Evolutionary conservation across 139 green algal species (phyloP).

Genomic region (Chlorella sp.): DNA sequence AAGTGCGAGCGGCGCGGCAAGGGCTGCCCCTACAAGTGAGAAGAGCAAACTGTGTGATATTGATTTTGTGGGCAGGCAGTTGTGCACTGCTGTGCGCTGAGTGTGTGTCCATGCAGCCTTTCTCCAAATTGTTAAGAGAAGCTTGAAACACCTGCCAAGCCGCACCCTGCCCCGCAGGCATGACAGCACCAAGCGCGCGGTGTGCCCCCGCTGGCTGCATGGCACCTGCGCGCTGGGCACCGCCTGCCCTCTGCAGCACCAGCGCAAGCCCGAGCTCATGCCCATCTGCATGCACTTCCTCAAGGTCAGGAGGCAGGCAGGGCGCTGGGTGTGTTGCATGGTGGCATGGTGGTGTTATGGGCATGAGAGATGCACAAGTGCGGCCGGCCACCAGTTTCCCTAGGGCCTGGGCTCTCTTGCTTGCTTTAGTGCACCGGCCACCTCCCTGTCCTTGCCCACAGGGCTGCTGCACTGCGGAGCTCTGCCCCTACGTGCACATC

Average conservation of each 20-base stretch:
- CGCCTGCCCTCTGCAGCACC: constrained; percentile 66
- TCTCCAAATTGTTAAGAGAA: too few relatives aligned
- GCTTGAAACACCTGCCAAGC: too few relatives aligned
- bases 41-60: too few relatives aligned
- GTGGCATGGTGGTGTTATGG: too few relatives aligned
- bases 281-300: constrained; percentile 78
- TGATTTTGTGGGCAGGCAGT: too few relatives aligned
- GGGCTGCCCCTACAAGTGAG: constrained; percentile 44
- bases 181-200: constrained; percentile 67
- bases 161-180: constrained; percentile 38
- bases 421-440: not conserved
- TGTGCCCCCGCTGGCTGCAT: constrained; percentile 74
- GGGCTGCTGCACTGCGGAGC: constrained; percentile 65
- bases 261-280: constrained; percentile 67
- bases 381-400: too few relatives aligned
- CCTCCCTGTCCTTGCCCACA: constrained; percentile 14
- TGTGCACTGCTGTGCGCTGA: not conserved
- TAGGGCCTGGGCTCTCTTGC: too few relatives aligned
- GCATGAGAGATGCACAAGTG: too few relatives aligned
- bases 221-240: constrained; percentile 53
- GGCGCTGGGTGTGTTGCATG: too few relatives aligned
- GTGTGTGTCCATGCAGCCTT: too few relatives aligned
- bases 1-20: constrained; percentile 31
- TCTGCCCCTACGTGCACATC: constrained; percentile 78
- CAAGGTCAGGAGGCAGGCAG: constrained; percentile 33